phyloP scores from a whole-genome alignment of 2,329 filamentous ascomycete species.

The Xylariaceae sp. region DNA sequence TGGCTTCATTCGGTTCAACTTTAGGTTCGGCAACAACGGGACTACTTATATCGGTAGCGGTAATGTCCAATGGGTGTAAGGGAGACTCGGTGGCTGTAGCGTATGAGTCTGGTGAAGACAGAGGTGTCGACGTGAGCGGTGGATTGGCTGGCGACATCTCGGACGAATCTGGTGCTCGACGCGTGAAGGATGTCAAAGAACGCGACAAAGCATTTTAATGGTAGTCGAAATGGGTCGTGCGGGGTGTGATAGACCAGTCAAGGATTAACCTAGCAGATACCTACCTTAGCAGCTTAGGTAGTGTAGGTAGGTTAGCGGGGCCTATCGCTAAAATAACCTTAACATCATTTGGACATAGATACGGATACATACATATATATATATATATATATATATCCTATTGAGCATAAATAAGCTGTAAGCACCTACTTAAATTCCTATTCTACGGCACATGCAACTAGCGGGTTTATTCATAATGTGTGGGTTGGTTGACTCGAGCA shows the following conservation, averaged over 20 bases:
- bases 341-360: no score
- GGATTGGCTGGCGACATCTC: conserved; percentile 18
- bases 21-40: conserved; percentile 18
- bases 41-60: conserved; percentile 26
- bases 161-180: conserved; percentile 13
- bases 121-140: conserved; percentile 17
- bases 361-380: no score
- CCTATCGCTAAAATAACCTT: neutral
- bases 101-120: conserved; percentile 30
- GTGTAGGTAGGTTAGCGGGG: neutral
- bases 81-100: conserved; percentile 29
- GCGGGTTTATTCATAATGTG: no score
- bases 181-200: conserved; percentile 17
- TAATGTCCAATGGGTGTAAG: conserved; percentile 10
- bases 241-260: no score
- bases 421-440: no score
- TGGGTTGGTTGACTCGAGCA: no score
- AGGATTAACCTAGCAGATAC: neutral
- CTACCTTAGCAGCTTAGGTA: no score
- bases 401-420: no score
- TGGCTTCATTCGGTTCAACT: neutral
- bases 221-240: no score
- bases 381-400: no score
- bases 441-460: no score
- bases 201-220: conserved; percentile 19